A percentile compares a stretch with the other conserved stretches of the same genome.
These are phyloP conservation scores for Trametes villosa DNA, from an alignment of 768 basidiomycete species.

Conservation along the genomic window DNA sequence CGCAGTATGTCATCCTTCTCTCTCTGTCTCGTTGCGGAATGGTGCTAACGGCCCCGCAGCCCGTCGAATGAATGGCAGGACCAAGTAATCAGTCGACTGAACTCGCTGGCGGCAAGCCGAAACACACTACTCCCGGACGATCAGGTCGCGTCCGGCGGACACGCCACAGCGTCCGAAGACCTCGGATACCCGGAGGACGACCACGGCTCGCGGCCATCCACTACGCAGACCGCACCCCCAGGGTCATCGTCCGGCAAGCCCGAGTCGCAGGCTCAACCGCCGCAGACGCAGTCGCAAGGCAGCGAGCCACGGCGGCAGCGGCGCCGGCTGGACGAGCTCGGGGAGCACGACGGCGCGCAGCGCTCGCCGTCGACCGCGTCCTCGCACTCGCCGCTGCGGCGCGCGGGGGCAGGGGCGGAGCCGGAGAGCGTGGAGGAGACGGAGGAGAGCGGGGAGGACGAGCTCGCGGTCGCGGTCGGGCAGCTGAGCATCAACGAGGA, in stretches of 20 bases:
- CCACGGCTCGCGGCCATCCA: conserved; percentile 15
- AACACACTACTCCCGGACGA: conserved; percentile 29
- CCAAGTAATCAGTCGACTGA: conserved; percentile 47
- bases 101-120: conserved; percentile 31
- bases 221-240: conserved; percentile 7
- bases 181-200: conserved; percentile 4
- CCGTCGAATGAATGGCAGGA: conserved; percentile 89
- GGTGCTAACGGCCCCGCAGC: conserved; percentile 40
- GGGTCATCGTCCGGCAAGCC: background rate
- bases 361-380: conserved; percentile 16
- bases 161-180: background rate
- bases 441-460: conserved; percentile 43
- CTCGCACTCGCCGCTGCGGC: conserved; percentile 22
- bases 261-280: background rate
- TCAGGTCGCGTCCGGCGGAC: conserved; percentile 19
- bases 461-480: conserved; percentile 73
- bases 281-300: background rate
- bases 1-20: conserved; percentile 54
- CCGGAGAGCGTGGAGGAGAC: conserved; percentile 36
- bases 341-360: conserved; percentile 23
- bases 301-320: conserved; percentile 50
- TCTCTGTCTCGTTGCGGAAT: background rate
- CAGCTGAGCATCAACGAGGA: conserved; percentile 90
- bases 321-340: conserved; percentile 48
- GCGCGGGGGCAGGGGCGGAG: conserved; percentile 6